Base-by-base conservation (phyloP, 352 stramenopile genomes). In the Phytophthora pistaciae region DNA sequence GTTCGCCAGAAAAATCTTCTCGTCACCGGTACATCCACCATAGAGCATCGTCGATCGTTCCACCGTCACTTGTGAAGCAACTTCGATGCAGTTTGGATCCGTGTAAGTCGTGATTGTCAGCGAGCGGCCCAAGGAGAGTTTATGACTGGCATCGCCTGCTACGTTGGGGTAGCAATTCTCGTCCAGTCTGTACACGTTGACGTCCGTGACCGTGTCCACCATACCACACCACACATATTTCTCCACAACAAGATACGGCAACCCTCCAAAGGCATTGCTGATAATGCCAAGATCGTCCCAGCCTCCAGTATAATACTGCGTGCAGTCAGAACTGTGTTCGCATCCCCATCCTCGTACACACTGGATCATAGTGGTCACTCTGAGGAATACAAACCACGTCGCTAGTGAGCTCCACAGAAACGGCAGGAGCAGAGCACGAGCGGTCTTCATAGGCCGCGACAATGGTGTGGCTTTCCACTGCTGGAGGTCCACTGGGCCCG, bases 261-360 rank as follows among this genome's bases (percentile, higher is more conserved):
- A 48, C 18, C 31, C 5, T 1, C 25, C 61, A 48, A 68, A 68
- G 6, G 61, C 23, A 20, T 61, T 38, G n/a, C 7, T 36, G 18
- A 61, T 55, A 14, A 68, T 56, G 18, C 61, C 50, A 29, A 67
- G 33, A 31, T 68, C 52, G 13, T 42, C 11, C 36, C 38, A 44
- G n/a, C 38, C 38, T 9, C 38, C 38, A 2, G 38, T 9, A 3
- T 44, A 44, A 3, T 44, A 18, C 6, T 8, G 8, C 6, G 38
- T 44, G 3, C 38, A n/a, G 38, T 44, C 38, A 13, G 38, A 44
- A 7, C 38, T 13, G 0, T 44, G 38, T 44, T 8, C 4, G 38
- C 5, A n/a, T 3, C 38, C 38, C 38, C 13, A 44, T 44, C 38
- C 38, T 44, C 38, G 38, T 9, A 44, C 38, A 44, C 5, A 44